These are phyloP conservation scores for Umbelopsis sp. DNA, from an alignment of 192 early-diverging fungal genomes.

Conservation along the genomic window DNA sequence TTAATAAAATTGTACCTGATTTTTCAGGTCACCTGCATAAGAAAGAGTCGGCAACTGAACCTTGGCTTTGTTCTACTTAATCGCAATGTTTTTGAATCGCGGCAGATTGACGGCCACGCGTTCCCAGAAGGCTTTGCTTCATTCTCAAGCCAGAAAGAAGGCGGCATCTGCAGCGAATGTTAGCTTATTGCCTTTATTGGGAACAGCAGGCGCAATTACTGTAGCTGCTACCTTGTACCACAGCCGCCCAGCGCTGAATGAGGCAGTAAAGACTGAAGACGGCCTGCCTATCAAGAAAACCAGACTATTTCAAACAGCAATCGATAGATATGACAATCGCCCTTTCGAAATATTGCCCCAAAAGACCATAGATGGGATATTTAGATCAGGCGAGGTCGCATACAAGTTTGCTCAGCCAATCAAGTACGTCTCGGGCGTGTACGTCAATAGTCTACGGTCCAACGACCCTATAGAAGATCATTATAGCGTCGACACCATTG, in stretches of 20 bases:
- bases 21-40: no score
- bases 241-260: slow-evolving; percentile 1
- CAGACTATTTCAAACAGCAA: not conserved
- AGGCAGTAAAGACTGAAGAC: not conserved
- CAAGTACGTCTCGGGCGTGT: slow-evolving; percentile 44
- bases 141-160: not conserved
- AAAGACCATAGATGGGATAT: slow-evolving; percentile 24
- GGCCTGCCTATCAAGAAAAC: not conserved
- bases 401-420: slow-evolving; percentile 22
- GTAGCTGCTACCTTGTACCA: not conserved
- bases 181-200: not conserved
- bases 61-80: no score
- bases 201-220: slow-evolving; percentile 11
- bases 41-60: not conserved
- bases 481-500: slow-evolving; percentile 41
- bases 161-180: no score
- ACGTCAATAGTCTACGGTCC: slow-evolving; percentile 50
- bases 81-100: no score
- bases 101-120: no score
- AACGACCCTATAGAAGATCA: slow-evolving; percentile 59
- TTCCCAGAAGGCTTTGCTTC: not conserved
- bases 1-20: no score
- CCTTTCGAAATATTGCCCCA: slow-evolving; percentile 26
- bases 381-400: slow-evolving; percentile 26
- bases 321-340: slow-evolving; percentile 8